Evolutionary conservation across 2,329 filamentous ascomycete genomes (phyloP).

Genomic region (Lomentospora prolificans): DNA sequence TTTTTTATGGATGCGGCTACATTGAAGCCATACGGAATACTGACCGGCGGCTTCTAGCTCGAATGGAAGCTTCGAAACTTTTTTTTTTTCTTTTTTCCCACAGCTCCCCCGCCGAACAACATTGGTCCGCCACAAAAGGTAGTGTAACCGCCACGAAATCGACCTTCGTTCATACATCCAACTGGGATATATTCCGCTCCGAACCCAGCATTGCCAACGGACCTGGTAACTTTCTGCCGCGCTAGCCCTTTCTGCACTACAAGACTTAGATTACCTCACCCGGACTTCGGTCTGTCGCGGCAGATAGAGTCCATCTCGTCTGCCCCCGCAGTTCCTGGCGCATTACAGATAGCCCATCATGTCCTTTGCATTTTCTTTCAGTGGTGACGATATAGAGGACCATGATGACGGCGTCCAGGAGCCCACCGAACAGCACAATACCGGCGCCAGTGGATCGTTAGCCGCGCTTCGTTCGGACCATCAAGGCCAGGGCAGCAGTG

Average conservation of each 20-base stretch:
- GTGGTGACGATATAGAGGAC: slow-evolving; percentile 54
- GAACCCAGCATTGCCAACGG: background rate
- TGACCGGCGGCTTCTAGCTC: background rate
- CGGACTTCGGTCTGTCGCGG: too few relatives aligned
- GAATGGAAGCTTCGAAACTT: background rate
- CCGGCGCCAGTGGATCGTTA: slow-evolving; percentile 12
- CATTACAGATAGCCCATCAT: too few relatives aligned
- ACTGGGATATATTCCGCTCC: background rate
- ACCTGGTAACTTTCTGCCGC: too few relatives aligned
- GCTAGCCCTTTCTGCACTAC: too few relatives aligned
- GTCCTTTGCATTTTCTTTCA: slow-evolving; percentile 52
- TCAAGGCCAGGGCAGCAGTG: slow-evolving; percentile 24
- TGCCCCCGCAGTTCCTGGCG: too few relatives aligned
- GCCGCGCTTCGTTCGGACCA: slow-evolving; percentile 16
- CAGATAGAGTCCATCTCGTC: too few relatives aligned
- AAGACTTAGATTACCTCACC: too few relatives aligned
- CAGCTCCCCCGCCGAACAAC: slow-evolving; percentile 1
- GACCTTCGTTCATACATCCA: background rate
- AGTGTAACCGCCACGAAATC: background rate
- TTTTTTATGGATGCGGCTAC: too few relatives aligned
- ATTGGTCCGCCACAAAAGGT: background rate
- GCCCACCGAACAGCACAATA: slow-evolving; percentile 12
- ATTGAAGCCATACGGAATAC: too few relatives aligned
- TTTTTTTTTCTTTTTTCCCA: background rate
- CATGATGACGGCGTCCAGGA: slow-evolving; percentile 24